Conservation (phyloP, 192 early-diverging fungal species). For the Coemansia sp. region DNA sequence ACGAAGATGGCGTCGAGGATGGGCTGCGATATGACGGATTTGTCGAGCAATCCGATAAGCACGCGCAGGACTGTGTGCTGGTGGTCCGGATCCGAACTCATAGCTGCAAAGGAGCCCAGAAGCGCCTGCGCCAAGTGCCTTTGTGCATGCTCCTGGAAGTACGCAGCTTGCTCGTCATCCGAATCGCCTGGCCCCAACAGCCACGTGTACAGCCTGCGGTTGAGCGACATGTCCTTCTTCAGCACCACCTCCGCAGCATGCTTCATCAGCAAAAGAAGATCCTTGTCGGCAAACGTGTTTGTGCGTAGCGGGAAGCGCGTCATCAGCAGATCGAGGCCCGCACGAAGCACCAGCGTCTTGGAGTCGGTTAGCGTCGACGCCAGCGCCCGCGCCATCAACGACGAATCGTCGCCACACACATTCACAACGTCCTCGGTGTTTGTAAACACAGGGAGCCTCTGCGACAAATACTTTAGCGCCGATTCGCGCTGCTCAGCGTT, state of each 20-base stretch:
- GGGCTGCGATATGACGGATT: conserved; percentile 76
- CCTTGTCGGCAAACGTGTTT: conserved; percentile 61
- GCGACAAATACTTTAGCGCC: conserved; percentile 75
- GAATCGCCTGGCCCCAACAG: conserved; percentile 62
- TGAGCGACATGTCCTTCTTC: conserved; percentile 92
- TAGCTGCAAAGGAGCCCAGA: conserved; percentile 56
- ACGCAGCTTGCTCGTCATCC: conserved; percentile 53
- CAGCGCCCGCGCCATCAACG: conserved; percentile 74
- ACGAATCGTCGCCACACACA: conserved; percentile 68
- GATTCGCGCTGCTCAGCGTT: conserved; percentile 65
- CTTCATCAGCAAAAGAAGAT: conserved; percentile 66
- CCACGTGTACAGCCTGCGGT: conserved; percentile 90
- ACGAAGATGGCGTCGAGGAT: conserved; percentile 71
- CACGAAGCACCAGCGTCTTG: conserved; percentile 79
- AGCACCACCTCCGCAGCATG: conserved; percentile 79
- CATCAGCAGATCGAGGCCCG: conserved; percentile 80
- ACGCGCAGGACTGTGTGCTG: conserved; percentile 69
- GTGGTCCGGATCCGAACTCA: conserved; percentile 22
- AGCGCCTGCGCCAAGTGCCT: conserved; percentile 58
- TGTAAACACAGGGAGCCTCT: conserved; percentile 61
- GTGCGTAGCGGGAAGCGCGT: conserved; percentile 37
- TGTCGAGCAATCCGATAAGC: conserved; percentile 83
- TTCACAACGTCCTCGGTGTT: conserved; percentile 66
- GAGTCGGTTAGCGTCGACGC: conserved; percentile 69
- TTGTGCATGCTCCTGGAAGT: conserved; percentile 60